Percentiles rank a stretch among this genome's conserved stretches.
These are phyloP conservation scores for Tricholoma matsutake DNA, from an alignment of 768 basidiomycete genomes.

Conservation along the genomic window DNA sequence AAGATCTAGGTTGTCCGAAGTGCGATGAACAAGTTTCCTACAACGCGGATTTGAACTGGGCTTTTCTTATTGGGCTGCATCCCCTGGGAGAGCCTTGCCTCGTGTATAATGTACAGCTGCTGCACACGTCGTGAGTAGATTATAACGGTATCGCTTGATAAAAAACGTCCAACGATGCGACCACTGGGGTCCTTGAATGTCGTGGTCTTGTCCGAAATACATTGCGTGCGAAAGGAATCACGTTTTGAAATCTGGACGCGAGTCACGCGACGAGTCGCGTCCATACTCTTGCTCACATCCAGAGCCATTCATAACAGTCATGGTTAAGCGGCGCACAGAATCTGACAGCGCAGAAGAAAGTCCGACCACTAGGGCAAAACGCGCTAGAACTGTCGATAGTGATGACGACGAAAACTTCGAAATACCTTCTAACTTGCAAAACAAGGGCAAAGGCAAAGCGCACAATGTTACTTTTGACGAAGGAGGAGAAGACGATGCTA, in stretches of 20 bases:
- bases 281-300: not conserved
- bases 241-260: not conserved
- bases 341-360: conserved; percentile 43
- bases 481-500: conserved; percentile 31
- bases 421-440: conserved; percentile 12
- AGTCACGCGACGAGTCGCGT: not conserved
- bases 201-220: no score
- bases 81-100: no score
- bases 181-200: no score
- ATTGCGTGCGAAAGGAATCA: not conserved
- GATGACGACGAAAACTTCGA: conserved; percentile 22
- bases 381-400: conserved; percentile 28
- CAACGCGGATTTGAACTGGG: no score
- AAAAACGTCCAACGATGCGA: no score
- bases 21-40: no score
- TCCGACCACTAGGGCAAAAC: conserved; percentile 27
- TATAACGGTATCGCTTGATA: no score
- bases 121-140: no score
- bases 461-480: conserved; percentile 12
- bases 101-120: no score
- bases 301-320: conserved; percentile 19
- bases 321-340: conserved; percentile 54
- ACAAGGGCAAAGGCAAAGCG: conserved; percentile 28
- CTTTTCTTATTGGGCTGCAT: no score
- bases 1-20: no score